A percentile compares a stretch with the other conserved stretches of the same genome.
These are phyloP conservation scores for Tetracladium setigerum DNA, from an alignment of 495 filamentous ascomycete species.

Conservation along the genomic window DNA sequence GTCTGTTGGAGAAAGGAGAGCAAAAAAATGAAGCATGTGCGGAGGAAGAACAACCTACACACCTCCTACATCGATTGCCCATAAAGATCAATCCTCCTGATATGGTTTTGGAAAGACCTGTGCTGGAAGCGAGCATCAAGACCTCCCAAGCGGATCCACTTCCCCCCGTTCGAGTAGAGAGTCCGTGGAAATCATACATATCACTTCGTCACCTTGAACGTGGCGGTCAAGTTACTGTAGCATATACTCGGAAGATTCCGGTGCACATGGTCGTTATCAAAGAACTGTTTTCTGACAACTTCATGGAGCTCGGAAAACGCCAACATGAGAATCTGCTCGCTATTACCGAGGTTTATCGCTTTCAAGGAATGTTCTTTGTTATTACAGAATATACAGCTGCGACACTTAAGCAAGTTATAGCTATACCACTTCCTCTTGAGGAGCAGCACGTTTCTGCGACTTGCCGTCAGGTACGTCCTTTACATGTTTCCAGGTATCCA, in stretches of 20 bases:
- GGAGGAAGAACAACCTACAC: neutral
- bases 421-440: slow-evolving; percentile 3
- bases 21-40: neutral
- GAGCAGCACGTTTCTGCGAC: slow-evolving; percentile 7
- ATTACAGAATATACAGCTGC: slow-evolving; percentile 8
- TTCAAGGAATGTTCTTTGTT: slow-evolving; percentile 3
- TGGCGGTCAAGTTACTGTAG: slow-evolving; percentile 1
- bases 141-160: neutral
- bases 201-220: neutral
- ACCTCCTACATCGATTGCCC: neutral
- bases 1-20: neutral
- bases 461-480: slow-evolving; percentile 1
- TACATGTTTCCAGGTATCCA: neutral
- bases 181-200: slow-evolving; percentile 2
- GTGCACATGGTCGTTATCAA: slow-evolving; percentile 4
- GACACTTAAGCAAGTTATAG: slow-evolving; percentile 10
- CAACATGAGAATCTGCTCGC: slow-evolving; percentile 8
- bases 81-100: slow-evolving; percentile 2
- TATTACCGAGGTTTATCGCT: slow-evolving; percentile 2
- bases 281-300: neutral
- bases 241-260: neutral
- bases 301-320: slow-evolving; percentile 3
- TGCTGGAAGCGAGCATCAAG: neutral
- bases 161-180: slow-evolving; percentile 1
- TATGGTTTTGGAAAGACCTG: neutral